Base-by-base conservation (phyloP, 1,284 basidiomycete genomes). In the Leccinum griseonigrum region DNA sequence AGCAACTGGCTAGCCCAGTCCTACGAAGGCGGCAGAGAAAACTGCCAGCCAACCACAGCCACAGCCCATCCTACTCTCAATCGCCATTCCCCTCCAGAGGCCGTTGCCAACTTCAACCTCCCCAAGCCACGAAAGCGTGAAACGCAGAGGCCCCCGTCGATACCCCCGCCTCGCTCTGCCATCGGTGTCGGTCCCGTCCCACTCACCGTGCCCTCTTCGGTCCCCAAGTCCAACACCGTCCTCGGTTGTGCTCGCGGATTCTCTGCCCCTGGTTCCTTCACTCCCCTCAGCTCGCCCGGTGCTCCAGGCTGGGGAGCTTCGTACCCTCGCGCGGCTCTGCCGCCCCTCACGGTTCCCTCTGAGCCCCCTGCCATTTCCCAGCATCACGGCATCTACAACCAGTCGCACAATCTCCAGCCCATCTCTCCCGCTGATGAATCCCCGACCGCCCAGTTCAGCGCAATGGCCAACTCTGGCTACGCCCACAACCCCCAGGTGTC, bases 51-150 rank as follows among this genome's bases (percentile, higher is more conserved):
- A n/a, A n/a, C n/a, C 63, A 66, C 60, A 63, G 58, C 64, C 66
- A 65, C 73, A 95, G 92, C 93, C 9, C 93, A 95, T 69, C 91
- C 91, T 11, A 92, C 90, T 56, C 85, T 95, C 69, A 92, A 92
- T 75, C 87, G 93, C 62, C 87, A 91, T 74, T 95, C 94, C 1
- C 86, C 90, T 9, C 84, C 90, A 57, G 92, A 93, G 66, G 88
- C 94, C 59, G 91, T 95, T 58, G 88, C 92, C 60, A 91, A 91
- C 75, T 95, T 95, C 81, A 95, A 95, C 74, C 85, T 87, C 52
- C 92, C 85, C 61, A 95, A 92, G 74, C 91, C 85, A 32, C 79
- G 87, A 69, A 93, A 91, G 76, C 87, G 90, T 64, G 87, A 91
- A 64, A 74, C 79, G 3, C 84, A 85, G 62, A 87, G 90, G 56